Evolutionary conservation across 768 basidiomycete genomes (phyloP).

Genomic region (Sporobolomyces roseus): DNA sequence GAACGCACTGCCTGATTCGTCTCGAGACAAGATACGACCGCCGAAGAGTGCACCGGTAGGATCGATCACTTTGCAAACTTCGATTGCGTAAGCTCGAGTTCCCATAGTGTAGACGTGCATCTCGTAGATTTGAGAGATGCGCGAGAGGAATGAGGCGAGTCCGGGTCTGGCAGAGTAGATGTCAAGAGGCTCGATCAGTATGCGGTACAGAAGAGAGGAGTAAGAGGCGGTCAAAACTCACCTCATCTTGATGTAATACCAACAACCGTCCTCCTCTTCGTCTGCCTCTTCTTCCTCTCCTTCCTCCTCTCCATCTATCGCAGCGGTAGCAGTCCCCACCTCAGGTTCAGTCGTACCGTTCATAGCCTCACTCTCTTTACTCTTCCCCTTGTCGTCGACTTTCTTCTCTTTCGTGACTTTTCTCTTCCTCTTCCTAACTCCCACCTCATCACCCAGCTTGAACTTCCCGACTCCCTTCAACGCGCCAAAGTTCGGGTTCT

Average conservation of each 20-base stretch:
- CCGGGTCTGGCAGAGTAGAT: conserved; percentile 32
- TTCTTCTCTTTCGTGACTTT: conserved; percentile 58
- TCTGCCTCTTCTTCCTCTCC: conserved; percentile 55
- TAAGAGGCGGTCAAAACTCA: conserved; percentile 49
- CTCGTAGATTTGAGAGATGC: conserved; percentile 75
- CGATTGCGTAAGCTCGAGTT: conserved; percentile 90
- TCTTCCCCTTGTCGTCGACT: neutral
- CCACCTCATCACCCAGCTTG: conserved; percentile 74
- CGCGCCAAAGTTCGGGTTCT: conserved; percentile 90
- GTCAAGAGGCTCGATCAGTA: neutral
- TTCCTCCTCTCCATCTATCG: too few species aligned
- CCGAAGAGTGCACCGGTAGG: conserved; percentile 80
- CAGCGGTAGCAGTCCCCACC: too few species aligned
- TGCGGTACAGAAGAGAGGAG: neutral
- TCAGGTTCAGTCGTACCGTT: too few species aligned
- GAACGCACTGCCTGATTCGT: conserved; percentile 82
- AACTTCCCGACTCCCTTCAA: conserved; percentile 87
- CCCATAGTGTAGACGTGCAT: conserved; percentile 99
- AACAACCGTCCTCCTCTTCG: conserved; percentile 62
- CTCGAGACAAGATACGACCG: conserved; percentile 80
- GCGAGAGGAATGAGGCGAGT: conserved; percentile 68
- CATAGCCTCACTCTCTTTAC: conserved; percentile 1
- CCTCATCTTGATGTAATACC: conserved; percentile 98
- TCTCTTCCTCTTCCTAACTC: conserved; percentile 46
- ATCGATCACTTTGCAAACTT: conserved; percentile 91